A percentile compares a stretch with the other conserved stretches of the same genome.
Evolutionary conservation across 192 early-diverging fungal genomes (phyloP).

Genomic region (Fimicolochytrium jonesii): DNA sequence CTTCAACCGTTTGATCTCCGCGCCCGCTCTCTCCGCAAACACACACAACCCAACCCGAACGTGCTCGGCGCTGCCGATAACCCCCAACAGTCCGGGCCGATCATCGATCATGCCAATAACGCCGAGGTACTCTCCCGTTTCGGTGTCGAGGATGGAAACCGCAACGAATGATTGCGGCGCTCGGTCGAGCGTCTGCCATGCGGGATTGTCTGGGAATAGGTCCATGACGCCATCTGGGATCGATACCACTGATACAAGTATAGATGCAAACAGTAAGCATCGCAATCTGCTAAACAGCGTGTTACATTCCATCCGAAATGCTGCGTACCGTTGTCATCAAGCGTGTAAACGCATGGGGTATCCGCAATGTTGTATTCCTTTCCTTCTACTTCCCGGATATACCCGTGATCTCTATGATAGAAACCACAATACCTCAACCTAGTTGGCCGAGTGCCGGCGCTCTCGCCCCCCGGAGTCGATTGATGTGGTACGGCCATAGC

Average conservation of each 20-base stretch:
- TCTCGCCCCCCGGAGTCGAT: not conserved
- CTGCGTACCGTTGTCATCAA: not conserved
- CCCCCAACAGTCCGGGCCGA: not conserved
- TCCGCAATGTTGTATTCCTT: not conserved
- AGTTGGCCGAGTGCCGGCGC: not conserved
- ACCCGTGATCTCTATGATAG: constrained; percentile 4
- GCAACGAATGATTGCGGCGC: constrained; percentile 1
- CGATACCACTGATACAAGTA: not conserved
- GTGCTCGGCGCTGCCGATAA: constrained; percentile 7
- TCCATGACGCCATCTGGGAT: not conserved
- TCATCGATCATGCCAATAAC: constrained; percentile 11
- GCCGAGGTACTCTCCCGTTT: constrained; percentile 9
- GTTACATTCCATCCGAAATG: not conserved
- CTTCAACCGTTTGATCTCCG: constrained; percentile 10
- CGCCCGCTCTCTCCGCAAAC: constrained; percentile 16
- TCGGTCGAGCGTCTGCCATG: not conserved
- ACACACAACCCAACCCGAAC: constrained; percentile 10
- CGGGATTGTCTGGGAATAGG: not conserved
- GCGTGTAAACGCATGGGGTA: constrained; percentile 1
- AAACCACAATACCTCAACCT: constrained; percentile 4
- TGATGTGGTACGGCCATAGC: not conserved
- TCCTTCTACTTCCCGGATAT: not conserved
- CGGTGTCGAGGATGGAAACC: constrained; percentile 5
- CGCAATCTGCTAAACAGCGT: not conserved
- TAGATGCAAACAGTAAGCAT: not conserved